phyloP scores from a whole-genome alignment of 108 stramenopile species.

The Pseudonitzschia multistriata region DNA sequence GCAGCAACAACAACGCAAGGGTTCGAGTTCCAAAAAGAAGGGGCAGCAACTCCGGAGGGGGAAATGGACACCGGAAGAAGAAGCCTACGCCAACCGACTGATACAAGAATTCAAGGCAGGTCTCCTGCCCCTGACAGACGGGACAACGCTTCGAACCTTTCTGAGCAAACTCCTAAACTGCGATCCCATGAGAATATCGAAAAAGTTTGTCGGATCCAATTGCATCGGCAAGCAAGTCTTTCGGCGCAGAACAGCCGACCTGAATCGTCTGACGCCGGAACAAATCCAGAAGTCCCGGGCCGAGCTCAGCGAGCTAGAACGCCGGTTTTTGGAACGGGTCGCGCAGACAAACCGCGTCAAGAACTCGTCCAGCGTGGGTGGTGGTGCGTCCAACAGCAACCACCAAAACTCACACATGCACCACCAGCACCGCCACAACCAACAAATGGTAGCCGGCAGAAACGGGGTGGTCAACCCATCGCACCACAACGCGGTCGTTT shows the following conservation, averaged over 20 bases:
- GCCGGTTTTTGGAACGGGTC: conserved; percentile 89
- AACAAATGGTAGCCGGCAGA: neutral
- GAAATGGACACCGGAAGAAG: conserved; percentile 97
- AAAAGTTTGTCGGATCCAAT: conserved; percentile 96
- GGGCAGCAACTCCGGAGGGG: conserved; percentile 29
- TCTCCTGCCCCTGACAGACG: conserved; percentile 89
- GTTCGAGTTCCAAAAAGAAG: conserved; percentile 21
- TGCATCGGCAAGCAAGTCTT: conserved; percentile 98
- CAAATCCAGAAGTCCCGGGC: conserved; percentile 80
- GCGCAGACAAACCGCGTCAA: conserved; percentile 93
- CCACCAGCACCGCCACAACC: conserved; percentile 1
- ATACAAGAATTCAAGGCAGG: conserved; percentile 95
- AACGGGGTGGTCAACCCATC: neutral
- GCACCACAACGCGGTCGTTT: neutral
- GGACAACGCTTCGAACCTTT: conserved; percentile 94
- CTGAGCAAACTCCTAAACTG: conserved; percentile 94
- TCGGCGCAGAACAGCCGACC: conserved; percentile 80
- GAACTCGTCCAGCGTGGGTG: conserved; percentile 15
- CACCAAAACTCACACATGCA: conserved; percentile 6
- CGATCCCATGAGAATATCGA: conserved; percentile 99
- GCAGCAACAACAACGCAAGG: conserved; percentile 14
- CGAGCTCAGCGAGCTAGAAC: conserved; percentile 87
- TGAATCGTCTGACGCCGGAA: conserved; percentile 84
- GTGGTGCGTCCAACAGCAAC: neutral
- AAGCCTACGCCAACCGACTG: conserved; percentile 89